Evolutionary conservation across 306 rosid genomes (phyloP), one percentile per base, ranked within the genome.

Genomic region (Chamaecrista fasciculata): DNA sequence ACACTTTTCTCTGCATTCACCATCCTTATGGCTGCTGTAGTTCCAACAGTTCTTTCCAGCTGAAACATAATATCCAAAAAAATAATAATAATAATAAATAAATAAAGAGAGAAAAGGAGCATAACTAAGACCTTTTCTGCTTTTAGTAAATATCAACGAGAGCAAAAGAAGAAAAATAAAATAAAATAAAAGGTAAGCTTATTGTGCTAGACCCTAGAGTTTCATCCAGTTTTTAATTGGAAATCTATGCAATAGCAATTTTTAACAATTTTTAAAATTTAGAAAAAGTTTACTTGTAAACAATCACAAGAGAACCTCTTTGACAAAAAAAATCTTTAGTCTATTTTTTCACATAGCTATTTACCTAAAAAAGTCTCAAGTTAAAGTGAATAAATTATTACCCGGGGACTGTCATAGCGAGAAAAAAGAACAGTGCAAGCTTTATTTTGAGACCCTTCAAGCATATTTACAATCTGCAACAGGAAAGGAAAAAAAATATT

Each of bases 391-490:
- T 46, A n/a, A 44, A 53, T 64, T 28, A 61, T 80, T 90, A 90
- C 98, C 90, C 79, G 87, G 52, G 73, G 77, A 51, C 79, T 85
- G 76, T 93, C 96, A n/a, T 85, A 80, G 75, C 56, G 78, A 28
- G 98, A 93, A 79, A 90, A 90, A 8, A 90, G 90, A 33, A 79
- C 87, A 0, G 97, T 86, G 83, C 96, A 88, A 12, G 86, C 56
- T 77, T 66, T 70, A 63, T 76, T 78, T n/a, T 82, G 75, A 36
- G 93, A 84, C 46, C 83, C 94, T 52, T 86, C 91, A 66, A 90
- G 86, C 98, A 82, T 85, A 72, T 93, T 90, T 47, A 88, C 91
- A 64, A 90, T 71, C 97, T 93, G 96, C 75, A 67, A 70, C 19
- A 25, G 29, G 43, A 25, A 69, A 57, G 51, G 46, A 59, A 24